Base-by-base conservation (phyloP, 768 basidiomycete species). In the Trametes meyenii region DNA sequence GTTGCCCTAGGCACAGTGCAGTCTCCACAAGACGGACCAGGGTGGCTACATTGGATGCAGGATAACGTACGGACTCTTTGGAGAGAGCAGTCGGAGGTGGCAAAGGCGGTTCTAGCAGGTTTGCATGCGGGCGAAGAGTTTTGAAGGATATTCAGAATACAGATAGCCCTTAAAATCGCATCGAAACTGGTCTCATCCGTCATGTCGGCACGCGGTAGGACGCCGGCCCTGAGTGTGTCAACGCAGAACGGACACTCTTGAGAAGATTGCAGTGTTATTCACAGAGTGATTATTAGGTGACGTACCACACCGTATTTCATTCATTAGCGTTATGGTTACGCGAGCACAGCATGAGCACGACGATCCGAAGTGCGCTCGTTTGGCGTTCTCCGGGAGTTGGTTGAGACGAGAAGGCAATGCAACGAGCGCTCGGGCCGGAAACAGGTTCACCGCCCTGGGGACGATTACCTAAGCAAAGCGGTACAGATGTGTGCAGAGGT, bases 71-170 rank as follows among this genome's bases (percentile, higher is more conserved):
- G 58, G 55, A 66, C 67, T 2, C 71, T 92, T 17, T 91, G 89
- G 89, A 63, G 65, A 39, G 90, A 92, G 69, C 85, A 90, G 61
- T 23, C 72, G 6, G 70, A 73, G 53, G 85, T 90, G 5, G 82
- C 84, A 7, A 62, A 59, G 24, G 79, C 73, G 5, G 82, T 90
- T 5, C 66, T 72, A 39, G 69, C 77, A 40, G 81, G 84, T 66
- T 58, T 87, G 13, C 63, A 73, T 39, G 69, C 71, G 19, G 81
- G 81, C n/a, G 77, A 75, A 62, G 77, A 82, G 49, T 85, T 86
- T 67, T 87, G 50, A 46, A 40, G 14, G 39, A 14, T 40, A 40
- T n/a, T 13, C 39, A n/a, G 21, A 24, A 40, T n/a, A 3, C 39
- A n/a, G 21, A 24, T 7, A 24, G 16, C 6, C 7, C 26, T 12